Conservation (phyloP, 768 basidiomycete genomes). For the Mycena rebaudengoi region DNA sequence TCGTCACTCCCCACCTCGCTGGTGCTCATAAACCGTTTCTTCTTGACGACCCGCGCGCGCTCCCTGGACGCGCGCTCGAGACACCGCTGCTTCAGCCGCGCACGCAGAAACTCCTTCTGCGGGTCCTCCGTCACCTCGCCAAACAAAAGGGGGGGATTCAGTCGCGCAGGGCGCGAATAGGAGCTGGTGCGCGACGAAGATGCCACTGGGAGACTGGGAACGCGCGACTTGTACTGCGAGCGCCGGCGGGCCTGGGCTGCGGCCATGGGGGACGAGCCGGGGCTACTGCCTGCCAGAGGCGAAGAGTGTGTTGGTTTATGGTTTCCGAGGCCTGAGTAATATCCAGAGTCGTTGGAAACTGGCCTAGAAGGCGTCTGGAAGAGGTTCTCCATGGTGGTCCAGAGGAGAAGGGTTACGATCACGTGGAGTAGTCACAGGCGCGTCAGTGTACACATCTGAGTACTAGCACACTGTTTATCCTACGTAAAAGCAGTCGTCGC, state of each 20-base stretch:
- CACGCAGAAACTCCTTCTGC: constrained; percentile 63
- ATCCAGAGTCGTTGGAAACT: background rate
- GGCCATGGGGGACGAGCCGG: constrained; percentile 52
- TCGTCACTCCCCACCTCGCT: constrained; percentile 60
- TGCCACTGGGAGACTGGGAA: constrained; percentile 39
- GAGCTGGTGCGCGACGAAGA: constrained; percentile 28
- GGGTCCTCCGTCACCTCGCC: constrained; percentile 47
- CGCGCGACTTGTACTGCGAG: constrained; percentile 60
- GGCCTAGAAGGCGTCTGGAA: constrained; percentile 2
- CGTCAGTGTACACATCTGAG: too few species aligned
- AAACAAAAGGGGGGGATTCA: constrained; percentile 7
- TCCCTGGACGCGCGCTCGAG: constrained; percentile 67
- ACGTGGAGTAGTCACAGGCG: too few species aligned
- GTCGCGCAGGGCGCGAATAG: constrained; percentile 17
- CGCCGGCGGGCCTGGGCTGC: constrained; percentile 58
- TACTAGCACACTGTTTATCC: too few species aligned
- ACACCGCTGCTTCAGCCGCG: constrained; percentile 68
- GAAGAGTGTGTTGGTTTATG: constrained; percentile 17
- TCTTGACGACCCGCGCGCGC: constrained; percentile 54
- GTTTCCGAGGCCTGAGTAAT: background rate
- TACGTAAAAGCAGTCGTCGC: too few species aligned
- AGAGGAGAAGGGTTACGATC: too few species aligned
- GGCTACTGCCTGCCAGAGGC: constrained; percentile 23
- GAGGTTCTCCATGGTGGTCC: too few species aligned
- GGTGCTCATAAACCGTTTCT: constrained; percentile 48